phyloP scores from a whole-genome alignment of 306 rosid genomes.

The Lathyrus aphaca region DNA sequence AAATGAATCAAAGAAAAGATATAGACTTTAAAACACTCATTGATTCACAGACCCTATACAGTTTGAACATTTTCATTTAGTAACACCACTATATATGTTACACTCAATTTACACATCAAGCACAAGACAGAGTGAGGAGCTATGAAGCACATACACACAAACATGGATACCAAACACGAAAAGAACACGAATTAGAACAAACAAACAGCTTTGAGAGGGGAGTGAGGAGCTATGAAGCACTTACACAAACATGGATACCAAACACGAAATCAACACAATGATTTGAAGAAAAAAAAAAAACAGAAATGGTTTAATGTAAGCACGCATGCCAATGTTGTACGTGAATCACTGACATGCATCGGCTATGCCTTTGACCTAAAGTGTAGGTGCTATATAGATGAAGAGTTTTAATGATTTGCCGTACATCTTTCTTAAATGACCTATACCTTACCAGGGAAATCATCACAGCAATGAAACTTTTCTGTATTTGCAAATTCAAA shows the following conservation, averaged over 20 bases:
- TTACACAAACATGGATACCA: neutral
- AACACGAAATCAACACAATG: neutral
- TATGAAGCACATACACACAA: no score
- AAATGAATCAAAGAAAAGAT: no score
- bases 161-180: no score
- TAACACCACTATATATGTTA: neutral
- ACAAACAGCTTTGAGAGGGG: neutral
- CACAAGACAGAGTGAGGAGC: constrained; percentile 8
- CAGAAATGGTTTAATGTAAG: neutral
- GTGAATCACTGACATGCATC: no score
- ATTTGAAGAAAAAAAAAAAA: neutral
- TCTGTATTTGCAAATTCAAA: neutral
- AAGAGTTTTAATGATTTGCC: neutral
- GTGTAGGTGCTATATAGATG: neutral
- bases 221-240: neutral
- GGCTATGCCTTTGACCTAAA: no score
- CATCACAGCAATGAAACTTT: constrained; percentile 1
- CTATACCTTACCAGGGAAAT: neutral
- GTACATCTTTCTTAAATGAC: neutral
- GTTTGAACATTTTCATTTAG: constrained; percentile 4
- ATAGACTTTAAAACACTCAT: neutral
- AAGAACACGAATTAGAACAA: neutral
- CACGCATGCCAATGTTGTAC: no score
- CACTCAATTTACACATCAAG: constrained; percentile 16
- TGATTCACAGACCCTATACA: neutral